Evolutionary conservation across 202 grass and related monocot species (phyloP), one percentile per base, ranked within the genome.

Genomic region (Schoenoplectus triqueter): DNA sequence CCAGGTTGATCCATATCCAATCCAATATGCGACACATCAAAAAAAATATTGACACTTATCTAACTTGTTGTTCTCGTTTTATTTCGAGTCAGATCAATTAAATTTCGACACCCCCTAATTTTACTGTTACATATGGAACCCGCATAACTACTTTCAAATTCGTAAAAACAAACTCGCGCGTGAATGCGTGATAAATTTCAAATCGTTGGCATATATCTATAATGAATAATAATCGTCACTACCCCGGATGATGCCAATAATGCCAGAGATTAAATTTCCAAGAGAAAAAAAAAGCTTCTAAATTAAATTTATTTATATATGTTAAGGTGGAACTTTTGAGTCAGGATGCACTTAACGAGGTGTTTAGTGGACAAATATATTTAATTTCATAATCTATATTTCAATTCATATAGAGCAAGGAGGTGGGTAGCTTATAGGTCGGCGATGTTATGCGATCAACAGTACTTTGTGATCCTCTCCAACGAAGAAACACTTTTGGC

Each of bases 281-380:
- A 66, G 20, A 3, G 63, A 31, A 22, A 8, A 10, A 21, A 66
- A 66, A 46, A n/a, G 41, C 20, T 14, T 15, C 73, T 1, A 0
- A 75, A 75, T 54, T 75, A 7, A 18, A 22, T 31, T 31, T 31
- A 52, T 52, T 21, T 54, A 71, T 71, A 48, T n/a, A 39, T 73
- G 11, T 76, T 15, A 55, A 76, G 10, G 62, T 64, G 19, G 80
- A 46, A 7, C 19, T 82, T 82, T 82, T 82, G 44, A 48, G 80
- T 82, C 80, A 82, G 61, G 46, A 67, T 68, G 80, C 80, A 82
- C 61, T 82, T 54, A 66, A 82, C 14, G 61, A 50, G 80, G 63
- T 68, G 44, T 68, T 82, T 68, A 69, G 80, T 82, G 80, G 80
- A 68, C 48, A 74, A 20, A 18, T 7, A 74, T 49, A 51, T 14